Conservation (phyloP, 176 grass and related monocot species). For the Tillandsia fasciculata region DNA sequence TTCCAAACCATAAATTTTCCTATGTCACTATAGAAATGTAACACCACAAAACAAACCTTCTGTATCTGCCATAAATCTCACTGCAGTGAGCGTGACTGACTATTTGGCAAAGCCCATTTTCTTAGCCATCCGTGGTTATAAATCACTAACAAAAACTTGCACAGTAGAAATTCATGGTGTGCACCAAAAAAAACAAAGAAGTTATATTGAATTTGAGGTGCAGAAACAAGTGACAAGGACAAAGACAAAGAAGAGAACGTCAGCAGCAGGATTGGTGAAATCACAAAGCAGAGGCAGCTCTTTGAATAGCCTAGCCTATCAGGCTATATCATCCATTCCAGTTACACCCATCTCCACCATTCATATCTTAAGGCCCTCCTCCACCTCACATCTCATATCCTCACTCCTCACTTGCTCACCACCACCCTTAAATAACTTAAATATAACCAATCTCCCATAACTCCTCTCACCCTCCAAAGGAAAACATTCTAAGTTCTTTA, state of each 20-base stretch:
- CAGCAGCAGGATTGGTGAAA: not conserved
- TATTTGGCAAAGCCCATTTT: too few species aligned
- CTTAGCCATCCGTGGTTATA: too few species aligned
- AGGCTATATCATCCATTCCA: slow-evolving; percentile 12
- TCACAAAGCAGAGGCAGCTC: not conserved
- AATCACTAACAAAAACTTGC: too few species aligned
- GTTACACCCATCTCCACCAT: slow-evolving; percentile 39
- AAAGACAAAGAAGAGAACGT: not conserved
- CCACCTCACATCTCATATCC: slow-evolving; percentile 91
- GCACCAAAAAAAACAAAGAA: not conserved
- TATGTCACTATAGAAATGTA: too few species aligned
- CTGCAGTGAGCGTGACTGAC: too few species aligned
- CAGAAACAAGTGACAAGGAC: not conserved
- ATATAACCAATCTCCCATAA: slow-evolving; percentile 33
- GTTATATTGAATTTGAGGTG: not conserved
- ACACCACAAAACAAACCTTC: too few species aligned
- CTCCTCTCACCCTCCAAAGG: slow-evolving; percentile 47
- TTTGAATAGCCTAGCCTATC: not conserved
- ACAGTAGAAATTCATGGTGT: too few species aligned
- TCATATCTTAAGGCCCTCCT: slow-evolving; percentile 48
- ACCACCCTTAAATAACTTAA: slow-evolving; percentile 30
- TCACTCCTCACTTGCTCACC: slow-evolving; percentile 22
- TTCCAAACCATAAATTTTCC: too few species aligned
- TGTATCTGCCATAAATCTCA: too few species aligned
- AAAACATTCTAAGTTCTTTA: slow-evolving; percentile 12